Conservation (phyloP, 495 filamentous ascomycete genomes). For the Lophiostoma macrostomum region DNA sequence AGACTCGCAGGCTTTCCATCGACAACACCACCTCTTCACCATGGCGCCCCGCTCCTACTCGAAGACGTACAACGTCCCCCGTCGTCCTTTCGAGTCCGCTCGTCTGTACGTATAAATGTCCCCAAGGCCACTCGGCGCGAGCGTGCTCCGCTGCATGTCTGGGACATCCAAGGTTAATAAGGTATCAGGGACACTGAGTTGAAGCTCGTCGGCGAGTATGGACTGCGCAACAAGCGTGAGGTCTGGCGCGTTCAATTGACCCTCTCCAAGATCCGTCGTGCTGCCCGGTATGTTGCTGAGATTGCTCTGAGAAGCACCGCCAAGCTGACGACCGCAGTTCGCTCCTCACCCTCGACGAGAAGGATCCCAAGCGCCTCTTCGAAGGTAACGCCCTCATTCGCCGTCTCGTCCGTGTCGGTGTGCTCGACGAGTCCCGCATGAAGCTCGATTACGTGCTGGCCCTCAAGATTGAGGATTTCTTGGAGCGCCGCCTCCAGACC, state of each 20-base stretch:
- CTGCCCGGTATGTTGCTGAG: conserved; percentile 76
- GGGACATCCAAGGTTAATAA: conserved; percentile 52
- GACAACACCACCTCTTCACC: conserved; percentile 35
- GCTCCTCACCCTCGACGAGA: conserved; percentile 99
- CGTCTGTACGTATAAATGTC: conserved; percentile 85
- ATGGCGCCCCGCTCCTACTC: conserved; percentile 69
- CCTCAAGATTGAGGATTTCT: conserved; percentile 96
- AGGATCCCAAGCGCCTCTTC: conserved; percentile 99
- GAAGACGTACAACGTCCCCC: conserved; percentile 98
- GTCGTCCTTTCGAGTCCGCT: conserved; percentile 91
- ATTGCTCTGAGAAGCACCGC: neutral
- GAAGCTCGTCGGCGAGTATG: conserved; percentile 99
- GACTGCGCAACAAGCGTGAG: conserved; percentile 99
- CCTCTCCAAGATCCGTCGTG: conserved; percentile 99
- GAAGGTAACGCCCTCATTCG: conserved; percentile 99
- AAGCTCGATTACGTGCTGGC: conserved; percentile 99
- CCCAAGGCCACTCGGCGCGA: conserved; percentile 88
- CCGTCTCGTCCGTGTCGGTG: conserved; percentile 98
- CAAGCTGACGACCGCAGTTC: conserved; percentile 59
- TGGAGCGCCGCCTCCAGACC: conserved; percentile 98
- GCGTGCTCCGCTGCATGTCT: conserved; percentile 95
- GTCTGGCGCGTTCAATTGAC: conserved; percentile 99
- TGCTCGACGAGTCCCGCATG: conserved; percentile 99
- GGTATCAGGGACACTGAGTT: conserved; percentile 90
- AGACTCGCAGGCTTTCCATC: conserved; percentile 17